Base-by-base conservation (phyloP, 2,329 filamentous ascomycete species). In the Lasiodiplodia theobromae region DNA sequence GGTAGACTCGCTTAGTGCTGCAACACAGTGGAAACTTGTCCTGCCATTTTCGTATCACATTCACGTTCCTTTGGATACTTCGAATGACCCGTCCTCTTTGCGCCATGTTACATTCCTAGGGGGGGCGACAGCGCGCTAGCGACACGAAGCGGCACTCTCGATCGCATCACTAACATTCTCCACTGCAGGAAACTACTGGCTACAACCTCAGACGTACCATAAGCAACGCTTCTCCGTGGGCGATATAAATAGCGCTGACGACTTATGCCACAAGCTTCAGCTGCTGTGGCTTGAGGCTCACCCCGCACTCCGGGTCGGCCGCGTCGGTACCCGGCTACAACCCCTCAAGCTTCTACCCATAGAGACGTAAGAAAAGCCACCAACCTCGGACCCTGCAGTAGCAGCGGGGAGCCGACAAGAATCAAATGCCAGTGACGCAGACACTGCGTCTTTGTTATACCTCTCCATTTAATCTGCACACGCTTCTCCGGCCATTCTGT, bases 301-400 rank as follows among this genome's bases (percentile, higher is more conserved):
- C 65, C 65, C 65, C 65, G 65, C 65, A 67, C 18, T 52, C 12
- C 23, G 10, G 54, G 16, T 31, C 56, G n/a, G 37, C 37, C 38
- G 37, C 23, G 12, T 67, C 53, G 64, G 52, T 18, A 51, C 49
- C 31, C 54, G 54, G 53, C 40, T 25, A 44, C 51, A 0, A 14
- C 58, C 58, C 58, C 40, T 63, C 58, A 63, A 52, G 44, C n/a
- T 47, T 38, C 38, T 47, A 14, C 57, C 44, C 40, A 6, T 31
- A 21, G 40, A 12, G 12, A n/a, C 11, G n/a, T 14, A 28, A 23
- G 11, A 12, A 25, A 23, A 23, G 47, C 60, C 47, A 23, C 28
- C 28, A 64, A 64, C 60, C 60, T 64, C 60, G 60, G 60, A 37
- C 47, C 4, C n/a, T 52, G 60, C 40, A 34, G 23, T 14, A 47